phyloP scores from a whole-genome alignment of 2,329 filamentous ascomycete species.

The Graphiopsis chlorocephala region DNA sequence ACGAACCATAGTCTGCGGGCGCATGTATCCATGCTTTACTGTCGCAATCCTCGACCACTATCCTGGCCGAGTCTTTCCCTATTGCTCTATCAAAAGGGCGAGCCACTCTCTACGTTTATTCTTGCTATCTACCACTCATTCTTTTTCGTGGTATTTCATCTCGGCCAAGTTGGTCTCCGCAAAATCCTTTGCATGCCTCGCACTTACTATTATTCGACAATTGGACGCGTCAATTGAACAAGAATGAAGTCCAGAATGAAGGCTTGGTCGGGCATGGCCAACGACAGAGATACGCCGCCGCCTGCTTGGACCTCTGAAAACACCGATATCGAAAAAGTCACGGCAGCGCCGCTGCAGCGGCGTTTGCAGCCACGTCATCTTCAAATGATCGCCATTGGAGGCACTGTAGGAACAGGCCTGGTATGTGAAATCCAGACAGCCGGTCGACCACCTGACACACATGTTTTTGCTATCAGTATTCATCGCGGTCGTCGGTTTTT shows the following conservation, averaged over 20 bases:
- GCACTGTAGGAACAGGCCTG: slow-evolving; percentile 11
- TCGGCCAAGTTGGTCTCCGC: neutral
- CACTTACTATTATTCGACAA: neutral
- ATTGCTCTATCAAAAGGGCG: too few species aligned
- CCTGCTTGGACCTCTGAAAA: neutral
- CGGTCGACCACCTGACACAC: neutral
- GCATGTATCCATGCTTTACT: neutral
- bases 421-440: neutral
- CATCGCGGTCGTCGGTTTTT: neutral
- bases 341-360: slow-evolving; percentile 34
- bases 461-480: neutral
- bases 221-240: neutral
- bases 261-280: neutral
- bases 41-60: neutral
- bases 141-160: neutral
- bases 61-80: neutral
- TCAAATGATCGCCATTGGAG: too few species aligned
- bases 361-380: slow-evolving; percentile 34
- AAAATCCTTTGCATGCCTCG: neutral
- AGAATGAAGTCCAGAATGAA: neutral
- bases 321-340: slow-evolving; percentile 17
- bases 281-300: neutral
- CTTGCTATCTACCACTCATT: neutral
- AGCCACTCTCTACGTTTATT: neutral
- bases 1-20: neutral